Evolutionary conservation across 345 rosid species (phyloP), one percentile per base, ranked within the genome.

Genomic region (thale cress (Arabidopsis thaliana)): DNA sequence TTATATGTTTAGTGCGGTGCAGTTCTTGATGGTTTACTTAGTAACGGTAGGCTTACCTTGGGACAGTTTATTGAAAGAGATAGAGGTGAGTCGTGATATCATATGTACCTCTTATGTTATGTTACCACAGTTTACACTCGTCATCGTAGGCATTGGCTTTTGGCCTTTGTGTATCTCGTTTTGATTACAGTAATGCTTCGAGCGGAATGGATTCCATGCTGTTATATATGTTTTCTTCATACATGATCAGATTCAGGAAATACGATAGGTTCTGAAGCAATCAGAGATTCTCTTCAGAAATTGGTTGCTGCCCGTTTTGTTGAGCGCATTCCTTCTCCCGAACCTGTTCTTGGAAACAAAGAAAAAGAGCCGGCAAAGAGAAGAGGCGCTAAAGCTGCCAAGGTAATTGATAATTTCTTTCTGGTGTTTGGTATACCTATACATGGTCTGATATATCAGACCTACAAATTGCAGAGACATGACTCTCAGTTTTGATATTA

Each of bases 41-140:
- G 83, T 59, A 91, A 94, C 68, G 97, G 96, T 65, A 86, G 97
- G 84, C 96, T 91, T 65, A 81, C 96, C 41, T 60, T 88, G 79
- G 84, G 85, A 45, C 93, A 91, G 75, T 86, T 91, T 70, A 68
- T 81, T 72, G 94, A 91, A 61, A 80, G 89, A 79, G 88, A 72
- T 48, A 83, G 76, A 82, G 91, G 92, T 75, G 72, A 85, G 83
- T 81, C 30, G 65, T 32, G 5, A 65, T 16, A 65, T 14, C 34
- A 68, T 67, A 49, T 40, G 40, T 16, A 10, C 44, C 52, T 67
- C 60, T 22, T 45, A 12, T 63, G 60, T 13, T 63, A 52, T 46
- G 33, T 34, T 71, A 3, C 34, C 57, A 30, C 22, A 6, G 37
- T 45, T 72, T 50, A 33, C 57, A 33, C n/a, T 30, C 37, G 22